Evolutionary conservation across 495 filamentous ascomycete species (phyloP).

Genomic region (Aspergillus indologenus): DNA sequence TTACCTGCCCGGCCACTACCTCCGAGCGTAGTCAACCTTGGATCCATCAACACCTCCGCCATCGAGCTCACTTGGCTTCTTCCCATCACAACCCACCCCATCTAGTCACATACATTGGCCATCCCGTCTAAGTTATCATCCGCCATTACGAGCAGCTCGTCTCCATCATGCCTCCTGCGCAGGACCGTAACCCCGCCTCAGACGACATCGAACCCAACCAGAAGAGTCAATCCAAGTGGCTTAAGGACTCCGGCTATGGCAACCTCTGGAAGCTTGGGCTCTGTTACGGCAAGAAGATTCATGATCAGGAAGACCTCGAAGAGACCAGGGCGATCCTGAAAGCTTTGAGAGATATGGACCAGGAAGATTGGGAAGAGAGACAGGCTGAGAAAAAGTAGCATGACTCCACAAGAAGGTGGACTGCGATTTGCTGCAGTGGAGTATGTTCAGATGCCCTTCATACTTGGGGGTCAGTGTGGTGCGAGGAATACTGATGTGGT

Average conservation of each 20-base stretch:
- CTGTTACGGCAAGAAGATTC: constrained; percentile 11
- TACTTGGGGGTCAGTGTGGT: no score
- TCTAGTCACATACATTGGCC: background rate
- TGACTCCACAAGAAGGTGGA: no score
- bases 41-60: background rate
- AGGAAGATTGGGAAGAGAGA: background rate
- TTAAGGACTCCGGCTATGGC: constrained; percentile 14
- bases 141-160: background rate
- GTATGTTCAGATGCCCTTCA: background rate
- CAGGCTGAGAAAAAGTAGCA: background rate
- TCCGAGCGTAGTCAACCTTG: background rate
- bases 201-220: constrained; percentile 12
- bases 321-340: constrained; percentile 9
- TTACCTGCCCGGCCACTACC: background rate
- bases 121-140: background rate
- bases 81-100: no score
- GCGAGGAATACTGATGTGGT: no score
- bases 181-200: background rate
- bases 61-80: no score
- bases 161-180: background rate
- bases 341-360: constrained; percentile 4
- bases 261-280: constrained; percentile 13
- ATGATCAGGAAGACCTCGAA: constrained; percentile 2
- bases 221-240: constrained; percentile 1
- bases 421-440: background rate